Evolutionary conservation across 257 asterid species (phyloP), one percentile per base, ranked within the genome.

Genomic region (Rauvolfia tetraphylla): DNA sequence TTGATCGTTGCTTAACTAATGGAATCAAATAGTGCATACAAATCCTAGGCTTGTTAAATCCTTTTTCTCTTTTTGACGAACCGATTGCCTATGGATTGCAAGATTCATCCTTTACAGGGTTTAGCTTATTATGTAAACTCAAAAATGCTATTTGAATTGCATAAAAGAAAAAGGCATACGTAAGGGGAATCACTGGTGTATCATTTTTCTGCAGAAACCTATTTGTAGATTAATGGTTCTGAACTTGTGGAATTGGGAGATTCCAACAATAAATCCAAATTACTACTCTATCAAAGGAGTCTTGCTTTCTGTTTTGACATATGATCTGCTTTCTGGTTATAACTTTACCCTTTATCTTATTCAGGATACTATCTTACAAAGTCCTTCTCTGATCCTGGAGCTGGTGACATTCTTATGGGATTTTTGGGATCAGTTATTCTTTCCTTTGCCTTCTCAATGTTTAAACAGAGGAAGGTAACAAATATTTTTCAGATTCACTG

Each of bases 361-460:
- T 39, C 90, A 94, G 99, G 96, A 75, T 83, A 88, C 67, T 95
- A 95, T 78, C 95, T 92, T 78, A 95, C 99, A 18, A 95, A 92
- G 82, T 87, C 85, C 41, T 67, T 95, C 63, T 92, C 97, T 48
- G 87, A 92, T 83, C 99, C 99, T 75, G 99, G 99, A 77, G 99
- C 98, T 31, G 99, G 98, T 5, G 99, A 95, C 79, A 83, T 92
- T 79, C 86, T 95, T 48, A 92, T 95, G 98, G 98, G 96, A 53
- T 95, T 95, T 79, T 86, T 95, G 61, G 99, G 99, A 86, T 92
- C 99, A 1, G 99, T 95, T 69, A 92, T 91, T 78, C 91, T 95
- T 67, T 92, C 99, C 62, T 95, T 95, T 78, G 97, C 99, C 84
- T 92, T 95, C 88, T 95, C 99, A 53, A 92, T 95, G 97, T 95